A percentile compares a stretch with the other conserved stretches of the same genome.
Evolutionary conservation across 441 rosid species (phyloP).

Genomic region (Omphalea diandra): DNA sequence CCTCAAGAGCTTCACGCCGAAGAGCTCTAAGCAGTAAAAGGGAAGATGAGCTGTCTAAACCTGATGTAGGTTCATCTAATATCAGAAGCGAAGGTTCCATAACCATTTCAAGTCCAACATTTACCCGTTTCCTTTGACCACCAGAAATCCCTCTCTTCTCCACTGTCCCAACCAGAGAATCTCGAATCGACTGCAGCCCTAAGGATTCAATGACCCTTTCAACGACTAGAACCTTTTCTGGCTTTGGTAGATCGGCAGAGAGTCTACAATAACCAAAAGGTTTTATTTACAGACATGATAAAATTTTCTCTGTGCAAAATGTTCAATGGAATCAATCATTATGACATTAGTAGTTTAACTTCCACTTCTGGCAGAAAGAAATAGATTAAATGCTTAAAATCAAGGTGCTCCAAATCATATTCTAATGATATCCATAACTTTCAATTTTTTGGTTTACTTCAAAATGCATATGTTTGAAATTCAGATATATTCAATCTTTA

Average conservation of each 20-base stretch:
- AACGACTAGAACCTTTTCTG: slow-evolving; percentile 80
- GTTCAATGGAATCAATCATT: not conserved
- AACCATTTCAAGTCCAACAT: slow-evolving; percentile 99
- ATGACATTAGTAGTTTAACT: not conserved
- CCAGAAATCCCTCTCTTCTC: slow-evolving; percentile 98
- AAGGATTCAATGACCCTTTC: slow-evolving; percentile 92
- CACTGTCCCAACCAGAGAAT: slow-evolving; percentile 93
- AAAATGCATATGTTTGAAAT: not conserved
- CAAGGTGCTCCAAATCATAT: not conserved
- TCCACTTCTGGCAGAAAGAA: not conserved
- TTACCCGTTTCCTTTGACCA: slow-evolving; percentile 95
- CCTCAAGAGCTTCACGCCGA: slow-evolving; percentile 99
- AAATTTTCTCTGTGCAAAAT: too few relatives aligned
- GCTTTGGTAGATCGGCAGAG: slow-evolving; percentile 68
- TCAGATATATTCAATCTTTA: not conserved
- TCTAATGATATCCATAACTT: not conserved
- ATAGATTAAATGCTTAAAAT: not conserved
- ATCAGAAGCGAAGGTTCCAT: slow-evolving; percentile 99
- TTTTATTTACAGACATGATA: not conserved
- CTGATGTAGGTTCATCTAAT: slow-evolving; percentile 98
- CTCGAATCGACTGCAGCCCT: slow-evolving; percentile 77
- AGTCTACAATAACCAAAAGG: slow-evolving; percentile 42
- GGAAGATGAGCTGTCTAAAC: slow-evolving; percentile 97
- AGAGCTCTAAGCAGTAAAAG: slow-evolving; percentile 87
- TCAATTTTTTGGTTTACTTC: not conserved